Conservation (phyloP, 768 basidiomycete species). For the Termitomyces sp. region DNA sequence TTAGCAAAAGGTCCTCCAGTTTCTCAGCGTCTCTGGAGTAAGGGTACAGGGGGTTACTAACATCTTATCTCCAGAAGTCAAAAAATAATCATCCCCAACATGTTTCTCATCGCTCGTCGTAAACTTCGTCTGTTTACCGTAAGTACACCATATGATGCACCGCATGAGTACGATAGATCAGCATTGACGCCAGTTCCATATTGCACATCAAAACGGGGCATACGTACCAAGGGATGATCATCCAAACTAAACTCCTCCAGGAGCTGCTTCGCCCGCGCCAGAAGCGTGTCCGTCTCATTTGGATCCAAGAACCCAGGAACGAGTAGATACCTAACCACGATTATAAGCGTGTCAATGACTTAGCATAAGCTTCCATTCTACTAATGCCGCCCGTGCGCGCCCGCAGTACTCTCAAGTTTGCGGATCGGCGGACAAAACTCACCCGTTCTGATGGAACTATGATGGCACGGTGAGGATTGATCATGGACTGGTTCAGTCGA, state of each 20-base stretch:
- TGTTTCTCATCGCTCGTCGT: constrained; percentile 75
- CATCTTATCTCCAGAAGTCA: constrained; percentile 92
- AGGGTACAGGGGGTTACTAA: constrained; percentile 17
- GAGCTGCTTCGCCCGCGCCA: constrained; percentile 69
- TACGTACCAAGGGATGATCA: constrained; percentile 74
- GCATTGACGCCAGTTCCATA: background rate
- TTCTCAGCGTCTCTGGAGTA: background rate
- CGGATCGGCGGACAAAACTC: constrained; percentile 12
- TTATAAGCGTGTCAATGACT: constrained; percentile 22
- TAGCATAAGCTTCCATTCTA: constrained; percentile 3
- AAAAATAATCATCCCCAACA: constrained; percentile 91
- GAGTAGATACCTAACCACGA: constrained; percentile 60
- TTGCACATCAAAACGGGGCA: background rate
- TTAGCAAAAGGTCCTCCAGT: background rate
- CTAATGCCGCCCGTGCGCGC: background rate
- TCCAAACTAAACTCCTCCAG: constrained; percentile 75
- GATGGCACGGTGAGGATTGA: background rate
- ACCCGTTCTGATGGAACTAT: constrained; percentile 63
- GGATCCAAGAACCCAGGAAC: constrained; percentile 66
- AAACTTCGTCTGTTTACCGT: constrained; percentile 71
- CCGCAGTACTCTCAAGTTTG: background rate
- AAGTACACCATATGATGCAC: background rate
- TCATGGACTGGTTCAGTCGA: constrained; percentile 1
- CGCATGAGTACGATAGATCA: too few species aligned
- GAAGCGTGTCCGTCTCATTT: constrained; percentile 57